Evolutionary conservation across 345 rosid species (phyloP).

Genomic region (Limnanthes douglasii): DNA sequence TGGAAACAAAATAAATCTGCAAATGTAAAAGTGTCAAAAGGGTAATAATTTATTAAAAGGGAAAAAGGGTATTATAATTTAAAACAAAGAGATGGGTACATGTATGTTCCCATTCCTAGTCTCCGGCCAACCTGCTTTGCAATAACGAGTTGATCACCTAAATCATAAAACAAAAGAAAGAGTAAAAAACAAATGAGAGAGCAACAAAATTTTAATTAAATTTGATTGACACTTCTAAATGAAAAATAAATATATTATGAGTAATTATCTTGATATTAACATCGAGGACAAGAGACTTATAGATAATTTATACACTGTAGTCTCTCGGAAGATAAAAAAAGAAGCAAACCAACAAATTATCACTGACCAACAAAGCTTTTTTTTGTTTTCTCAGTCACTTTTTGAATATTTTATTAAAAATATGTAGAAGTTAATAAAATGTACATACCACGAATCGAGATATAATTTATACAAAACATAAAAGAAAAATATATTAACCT

Average conservation of each 20-base stretch:
- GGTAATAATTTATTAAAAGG: background rate
- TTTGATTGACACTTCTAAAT: background rate
- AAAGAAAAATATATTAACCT: conserved; percentile 18
- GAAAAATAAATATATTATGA: conserved; percentile 17
- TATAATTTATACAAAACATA: background rate
- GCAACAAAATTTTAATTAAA: background rate
- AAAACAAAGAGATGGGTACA: conserved; percentile 87
- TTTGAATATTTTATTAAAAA: conserved; percentile 27
- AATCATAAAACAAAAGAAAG: background rate
- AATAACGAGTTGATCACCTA: conserved; percentile 34
- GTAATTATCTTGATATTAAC: conserved; percentile 97
- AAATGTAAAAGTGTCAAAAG: background rate
- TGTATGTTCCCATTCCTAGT: conserved; percentile 92
- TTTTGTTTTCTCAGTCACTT: conserved; percentile 54
- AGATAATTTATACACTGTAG: conserved; percentile 92
- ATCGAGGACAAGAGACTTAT: conserved; percentile 74
- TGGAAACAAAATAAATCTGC: conserved; percentile 89
- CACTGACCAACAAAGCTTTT: conserved; percentile 61
- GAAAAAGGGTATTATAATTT: background rate
- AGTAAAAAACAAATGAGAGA: background rate
- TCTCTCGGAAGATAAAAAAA: conserved; percentile 88
- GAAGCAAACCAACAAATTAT: conserved; percentile 67
- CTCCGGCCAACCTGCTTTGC: conserved; percentile 93
- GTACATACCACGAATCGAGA: background rate
- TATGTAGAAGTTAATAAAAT: background rate